Conservation (phyloP, 164 flowering plant genomes). For the Vitis vinifera region ASM3070453v1 NC_081808.1:3890501-3891000, state of each 20-base stretch:
- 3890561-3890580: background rate
- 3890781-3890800: background rate
- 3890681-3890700: constrained; percentile 68
- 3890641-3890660: constrained; percentile 91
- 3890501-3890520: too few species aligned
- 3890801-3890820: background rate
- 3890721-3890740: constrained; percentile 94
- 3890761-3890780: background rate
- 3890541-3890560: too few species aligned
- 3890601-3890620: constrained; percentile 81
- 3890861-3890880: too few species aligned
- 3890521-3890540: too few species aligned
- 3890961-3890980: too few species aligned
- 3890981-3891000: too few species aligned
- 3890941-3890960: too few species aligned
- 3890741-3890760: constrained; percentile 34
- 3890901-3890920: too few species aligned
- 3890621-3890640: constrained; percentile 90
- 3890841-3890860: too few species aligned
- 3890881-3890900: too few species aligned
- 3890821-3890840: too few species aligned
- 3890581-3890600: constrained; percentile 52
- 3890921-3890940: too few species aligned
- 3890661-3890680: constrained; percentile 83
- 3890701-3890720: constrained; percentile 75